These are phyloP conservation scores for Picochlorum sp. DNA, from an alignment of 139 green algal genomes.

Conservation along the genomic window DNA sequence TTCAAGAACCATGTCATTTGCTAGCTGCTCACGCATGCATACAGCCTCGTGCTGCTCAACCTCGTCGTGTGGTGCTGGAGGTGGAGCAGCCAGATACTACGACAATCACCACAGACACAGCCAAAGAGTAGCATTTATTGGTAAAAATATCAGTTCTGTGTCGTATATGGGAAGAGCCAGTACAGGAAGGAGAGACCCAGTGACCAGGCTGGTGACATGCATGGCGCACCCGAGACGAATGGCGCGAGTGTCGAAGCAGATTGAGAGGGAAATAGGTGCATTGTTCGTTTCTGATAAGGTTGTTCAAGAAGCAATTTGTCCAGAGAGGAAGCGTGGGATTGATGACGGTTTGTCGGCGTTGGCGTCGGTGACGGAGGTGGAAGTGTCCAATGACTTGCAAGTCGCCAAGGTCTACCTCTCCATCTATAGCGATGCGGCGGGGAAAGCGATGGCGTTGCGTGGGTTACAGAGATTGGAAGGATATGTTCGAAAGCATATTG, in stretches of 20 bases:
- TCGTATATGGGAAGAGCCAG: too few species aligned
- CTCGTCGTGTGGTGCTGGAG: too few species aligned
- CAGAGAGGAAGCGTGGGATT: slow-evolving; percentile 53
- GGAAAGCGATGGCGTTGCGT: slow-evolving; percentile 60
- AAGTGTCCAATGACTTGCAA: slow-evolving; percentile 80
- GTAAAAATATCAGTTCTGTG: too few species aligned
- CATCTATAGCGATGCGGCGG: slow-evolving; percentile 47
- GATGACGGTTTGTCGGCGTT: slow-evolving; percentile 62
- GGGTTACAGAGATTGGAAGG: slow-evolving; percentile 60
- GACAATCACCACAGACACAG: too few species aligned
- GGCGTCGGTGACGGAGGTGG: slow-evolving; percentile 72
- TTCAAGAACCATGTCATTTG: too few species aligned
- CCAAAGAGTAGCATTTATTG: too few species aligned
- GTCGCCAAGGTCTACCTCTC: slow-evolving; percentile 73
- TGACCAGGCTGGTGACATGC: slow-evolving; percentile 18
- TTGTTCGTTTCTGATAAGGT: slow-evolving; percentile 55
- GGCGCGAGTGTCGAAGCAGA: slow-evolving; percentile 72
- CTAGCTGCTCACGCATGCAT: too few species aligned
- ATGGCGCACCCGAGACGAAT: slow-evolving; percentile 74
- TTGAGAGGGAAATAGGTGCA: slow-evolving; percentile 77
- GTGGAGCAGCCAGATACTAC: too few species aligned
- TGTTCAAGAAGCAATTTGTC: slow-evolving; percentile 62
- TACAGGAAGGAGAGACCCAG: too few species aligned
- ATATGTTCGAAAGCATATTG: slow-evolving; percentile 78
- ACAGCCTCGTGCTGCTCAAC: too few species aligned